These are phyloP conservation scores for Murraya koenigii DNA, from an alignment of 345 rosid species.

Conservation along the genomic window DNA sequence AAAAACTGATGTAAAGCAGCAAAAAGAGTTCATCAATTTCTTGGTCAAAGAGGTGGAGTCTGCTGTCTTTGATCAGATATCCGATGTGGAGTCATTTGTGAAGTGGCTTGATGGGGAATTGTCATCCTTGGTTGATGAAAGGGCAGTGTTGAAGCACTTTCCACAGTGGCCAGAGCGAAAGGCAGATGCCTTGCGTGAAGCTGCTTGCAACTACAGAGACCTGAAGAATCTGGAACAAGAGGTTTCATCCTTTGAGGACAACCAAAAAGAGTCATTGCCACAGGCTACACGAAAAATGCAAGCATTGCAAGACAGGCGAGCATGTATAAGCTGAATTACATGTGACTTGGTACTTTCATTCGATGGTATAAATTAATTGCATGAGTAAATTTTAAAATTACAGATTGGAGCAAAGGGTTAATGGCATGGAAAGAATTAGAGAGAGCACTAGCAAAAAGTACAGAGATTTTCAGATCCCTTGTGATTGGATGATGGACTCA, in stretches of 20 bases:
- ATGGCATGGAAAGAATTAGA: slow-evolving; percentile 53
- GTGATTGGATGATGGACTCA: slow-evolving; percentile 87
- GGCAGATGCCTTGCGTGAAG: slow-evolving; percentile 86
- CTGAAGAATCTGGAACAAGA: slow-evolving; percentile 60
- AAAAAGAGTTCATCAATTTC: slow-evolving; percentile 60
- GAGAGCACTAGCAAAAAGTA: slow-evolving; percentile 67
- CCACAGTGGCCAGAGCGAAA: slow-evolving; percentile 90
- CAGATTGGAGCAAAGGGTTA: slow-evolving; percentile 81
- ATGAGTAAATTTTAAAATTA: slow-evolving; percentile 18
- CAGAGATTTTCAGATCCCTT: slow-evolving; percentile 83
- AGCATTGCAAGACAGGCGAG: slow-evolving; percentile 96
- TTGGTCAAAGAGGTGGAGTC: slow-evolving; percentile 74
- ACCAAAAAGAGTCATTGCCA: slow-evolving; percentile 48
- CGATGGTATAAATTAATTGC: slow-evolving; percentile 21
- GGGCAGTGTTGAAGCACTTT: slow-evolving; percentile 95
- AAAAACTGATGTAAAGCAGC: slow-evolving; percentile 77
- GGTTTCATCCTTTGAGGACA: slow-evolving; percentile 54
- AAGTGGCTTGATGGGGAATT: slow-evolving; percentile 83
- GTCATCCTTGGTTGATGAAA: slow-evolving; percentile 82
- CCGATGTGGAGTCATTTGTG: slow-evolving; percentile 72
- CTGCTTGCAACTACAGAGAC: slow-evolving; percentile 70
- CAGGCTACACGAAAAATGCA: slow-evolving; percentile 58
- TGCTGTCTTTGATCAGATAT: slow-evolving; percentile 53
- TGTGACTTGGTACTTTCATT: slow-evolving; percentile 14
- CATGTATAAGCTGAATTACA: slow-evolving; percentile 46